Evolutionary conservation across 176 grass and related monocot species (phyloP), one percentile per base, ranked within the genome.

Genomic region (Neostapfia colusana): DNA sequence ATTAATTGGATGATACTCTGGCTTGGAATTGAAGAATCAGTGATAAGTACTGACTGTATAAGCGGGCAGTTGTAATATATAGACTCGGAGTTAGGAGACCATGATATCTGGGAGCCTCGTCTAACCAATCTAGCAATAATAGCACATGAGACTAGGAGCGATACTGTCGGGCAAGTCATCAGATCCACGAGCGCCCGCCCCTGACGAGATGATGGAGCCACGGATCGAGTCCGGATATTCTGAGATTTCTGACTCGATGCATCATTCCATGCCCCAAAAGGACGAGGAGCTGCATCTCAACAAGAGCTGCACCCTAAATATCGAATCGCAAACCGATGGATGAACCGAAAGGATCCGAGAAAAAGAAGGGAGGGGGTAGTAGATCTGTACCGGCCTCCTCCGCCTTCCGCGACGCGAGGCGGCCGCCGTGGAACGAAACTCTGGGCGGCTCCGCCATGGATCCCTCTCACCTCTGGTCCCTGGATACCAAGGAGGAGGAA

Each of bases 401-500:
- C 36, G 88, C 82, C 65, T 93, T 97, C 60, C 63, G 85, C 39
- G 88, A 85, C 3, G 82, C 71, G 48, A 97, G 79, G 40, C 90
- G 86, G 21, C 91, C 90, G 69, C 84, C 81, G n/a, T 86, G 84
- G 72, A 97, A 93, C 14, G 88, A 97, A 26, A 91, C 50, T 74
- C 88, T 75, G 21, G 20, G 73, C 9, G 79, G 55, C 74, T 93
- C 86, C 79, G 68, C 66, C 69, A 71, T 85, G 69, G 49, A 34
- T 57, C 50, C 18, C 50, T 23, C 48, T 51, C 5, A 10, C 26
- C n/a, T 25, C 41, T 50, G 8, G 27, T 9, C 42, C n/a, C 31
- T 37, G 71, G 12, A 44, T 43, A 2, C 12, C 2, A 4, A 15
- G 38, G 10, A 24, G 18, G 51, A 41, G 70, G 11, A n/a, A 35